phyloP scores from a whole-genome alignment of 345 rosid species.

The Kernera saxatilis region DNA sequence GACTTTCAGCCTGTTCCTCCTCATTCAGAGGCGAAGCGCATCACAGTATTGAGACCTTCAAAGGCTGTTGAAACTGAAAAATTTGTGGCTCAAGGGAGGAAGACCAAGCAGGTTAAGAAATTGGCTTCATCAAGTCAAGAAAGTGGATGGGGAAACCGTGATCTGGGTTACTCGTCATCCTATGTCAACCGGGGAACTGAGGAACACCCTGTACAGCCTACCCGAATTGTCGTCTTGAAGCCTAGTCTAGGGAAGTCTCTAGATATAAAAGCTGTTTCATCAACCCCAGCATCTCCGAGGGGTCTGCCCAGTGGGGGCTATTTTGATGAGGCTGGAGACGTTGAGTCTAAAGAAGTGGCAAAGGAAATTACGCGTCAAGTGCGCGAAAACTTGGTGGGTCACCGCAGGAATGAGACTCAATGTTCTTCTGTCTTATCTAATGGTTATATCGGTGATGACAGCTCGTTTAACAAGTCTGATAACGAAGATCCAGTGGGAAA shows the following conservation, averaged over 20 bases:
- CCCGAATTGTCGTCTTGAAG: slow-evolving; percentile 83
- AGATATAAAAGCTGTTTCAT: slow-evolving; percentile 44
- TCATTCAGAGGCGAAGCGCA: slow-evolving; percentile 68
- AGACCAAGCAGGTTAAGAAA: slow-evolving; percentile 43
- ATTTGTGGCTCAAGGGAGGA: slow-evolving; percentile 37
- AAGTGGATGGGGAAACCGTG: slow-evolving; percentile 39
- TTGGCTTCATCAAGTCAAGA: slow-evolving; percentile 35
- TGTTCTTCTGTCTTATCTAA: slow-evolving; percentile 80
- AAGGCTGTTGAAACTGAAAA: slow-evolving; percentile 60
- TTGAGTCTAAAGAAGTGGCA: slow-evolving; percentile 61
- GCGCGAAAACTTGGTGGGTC: slow-evolving; percentile 52
- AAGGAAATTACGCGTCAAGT: slow-evolving; percentile 49
- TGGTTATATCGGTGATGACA: slow-evolving; percentile 78
- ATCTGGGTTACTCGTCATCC: slow-evolving; percentile 37
- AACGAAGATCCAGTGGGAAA: slow-evolving; percentile 55
- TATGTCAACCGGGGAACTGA: slow-evolving; percentile 36
- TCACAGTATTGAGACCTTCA: slow-evolving; percentile 85
- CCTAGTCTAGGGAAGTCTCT: slow-evolving; percentile 66
- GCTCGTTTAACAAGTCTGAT: slow-evolving; percentile 80
- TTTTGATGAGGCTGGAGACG: slow-evolving; percentile 48
- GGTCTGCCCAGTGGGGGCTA: slow-evolving; percentile 34
- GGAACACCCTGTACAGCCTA: slow-evolving; percentile 64
- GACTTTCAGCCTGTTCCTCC: slow-evolving; percentile 51
- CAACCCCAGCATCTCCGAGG: slow-evolving; percentile 48
- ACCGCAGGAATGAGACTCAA: slow-evolving; percentile 65